Evolutionary conservation across 2,329 filamentous ascomycete genomes (phyloP).

Genomic region (Grosmannia huntii): DNA sequence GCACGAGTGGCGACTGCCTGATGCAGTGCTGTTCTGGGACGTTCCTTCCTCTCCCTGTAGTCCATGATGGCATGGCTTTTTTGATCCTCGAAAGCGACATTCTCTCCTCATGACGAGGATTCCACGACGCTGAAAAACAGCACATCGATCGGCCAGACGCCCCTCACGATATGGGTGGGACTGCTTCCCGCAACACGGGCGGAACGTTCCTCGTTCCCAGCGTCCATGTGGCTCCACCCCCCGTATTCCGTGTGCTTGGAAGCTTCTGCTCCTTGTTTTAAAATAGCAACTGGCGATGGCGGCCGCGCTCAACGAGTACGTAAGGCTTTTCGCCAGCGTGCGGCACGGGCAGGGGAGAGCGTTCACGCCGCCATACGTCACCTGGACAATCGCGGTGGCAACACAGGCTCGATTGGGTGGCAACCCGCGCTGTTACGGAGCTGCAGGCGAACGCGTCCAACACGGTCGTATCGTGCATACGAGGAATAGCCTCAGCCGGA

Average conservation of each 20-base stretch:
- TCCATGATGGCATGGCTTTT: neutral
- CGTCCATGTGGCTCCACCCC: conserved; percentile 1
- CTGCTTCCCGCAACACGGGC: conserved; percentile 2
- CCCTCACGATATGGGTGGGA: neutral
- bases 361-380: neutral
- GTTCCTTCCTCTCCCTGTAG: neutral
- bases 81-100: neutral
- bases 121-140: too few species aligned
- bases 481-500: neutral
- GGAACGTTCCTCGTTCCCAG: conserved; percentile 5
- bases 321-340: too few species aligned
- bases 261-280: neutral
- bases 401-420: neutral
- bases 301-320: too few species aligned
- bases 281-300: neutral
- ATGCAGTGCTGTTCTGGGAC: neutral
- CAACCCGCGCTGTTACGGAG: neutral
- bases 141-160: neutral
- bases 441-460: too few species aligned
- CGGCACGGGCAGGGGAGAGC: neutral
- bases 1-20: neutral
- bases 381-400: neutral
- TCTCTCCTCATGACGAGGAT: too few species aligned
- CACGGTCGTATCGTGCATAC: too few species aligned
- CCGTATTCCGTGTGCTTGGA: neutral